Evolutionary conservation across 106 monocot genomes (phyloP).

Genomic region (Posidonia australis): DNA sequence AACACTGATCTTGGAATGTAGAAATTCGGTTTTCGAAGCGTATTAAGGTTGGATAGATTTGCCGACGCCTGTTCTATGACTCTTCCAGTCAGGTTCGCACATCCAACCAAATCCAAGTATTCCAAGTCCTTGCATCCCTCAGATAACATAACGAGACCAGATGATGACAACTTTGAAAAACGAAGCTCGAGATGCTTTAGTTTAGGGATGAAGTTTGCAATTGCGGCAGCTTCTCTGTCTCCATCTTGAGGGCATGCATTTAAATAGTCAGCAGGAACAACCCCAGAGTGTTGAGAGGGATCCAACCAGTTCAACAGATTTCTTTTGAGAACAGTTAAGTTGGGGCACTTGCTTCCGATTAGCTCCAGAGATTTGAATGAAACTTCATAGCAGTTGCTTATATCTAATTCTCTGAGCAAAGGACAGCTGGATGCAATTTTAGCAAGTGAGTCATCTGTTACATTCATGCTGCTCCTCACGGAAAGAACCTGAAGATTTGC

Average conservation of each 20-base stretch:
- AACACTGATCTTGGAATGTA: constrained; percentile 82
- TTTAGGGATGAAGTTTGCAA: constrained; percentile 59
- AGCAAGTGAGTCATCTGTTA: constrained; percentile 53
- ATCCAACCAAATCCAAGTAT: constrained; percentile 62
- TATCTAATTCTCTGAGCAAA: constrained; percentile 53
- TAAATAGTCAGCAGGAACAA: constrained; percentile 67
- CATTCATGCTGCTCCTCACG: constrained; percentile 39
- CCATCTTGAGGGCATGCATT: constrained; percentile 80
- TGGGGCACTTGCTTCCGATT: constrained; percentile 58
- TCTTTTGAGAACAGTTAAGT: constrained; percentile 52
- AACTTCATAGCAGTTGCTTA: constrained; percentile 85
- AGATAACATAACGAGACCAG: constrained; percentile 40
- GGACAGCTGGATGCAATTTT: constrained; percentile 47
- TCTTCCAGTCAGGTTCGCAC: constrained; percentile 72
- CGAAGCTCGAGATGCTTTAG: constrained; percentile 73
- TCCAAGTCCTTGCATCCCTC: constrained; percentile 60
- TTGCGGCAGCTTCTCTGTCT: constrained; percentile 52
- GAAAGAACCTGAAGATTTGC: constrained; percentile 62
- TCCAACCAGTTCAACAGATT: constrained; percentile 92
- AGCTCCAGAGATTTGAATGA: constrained; percentile 63
- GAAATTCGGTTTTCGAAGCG: constrained; percentile 64
- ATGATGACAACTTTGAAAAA: constrained; percentile 53
- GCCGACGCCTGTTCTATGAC: constrained; percentile 57
- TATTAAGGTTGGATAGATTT: constrained; percentile 46
- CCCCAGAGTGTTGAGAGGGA: constrained; percentile 77